Percentiles rank a stretch among this genome's conserved stretches.
phyloP scores from a whole-genome alignment of 106 monocot genomes.

The Xerophyta viscosa region DNA sequence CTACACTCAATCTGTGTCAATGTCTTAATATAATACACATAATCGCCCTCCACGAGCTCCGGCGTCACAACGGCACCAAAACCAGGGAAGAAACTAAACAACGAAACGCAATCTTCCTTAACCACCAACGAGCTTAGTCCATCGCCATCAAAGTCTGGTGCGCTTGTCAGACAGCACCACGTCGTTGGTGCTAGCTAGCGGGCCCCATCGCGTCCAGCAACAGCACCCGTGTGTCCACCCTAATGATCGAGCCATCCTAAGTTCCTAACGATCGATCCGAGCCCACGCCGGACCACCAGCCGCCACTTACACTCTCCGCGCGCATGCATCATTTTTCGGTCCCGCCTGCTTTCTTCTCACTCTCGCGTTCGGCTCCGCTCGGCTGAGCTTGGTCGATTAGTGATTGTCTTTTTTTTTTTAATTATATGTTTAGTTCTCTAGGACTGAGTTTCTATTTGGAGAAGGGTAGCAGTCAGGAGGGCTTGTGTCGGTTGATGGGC shows the following conservation, averaged over 20 bases:
- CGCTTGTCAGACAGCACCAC: too few species aligned
- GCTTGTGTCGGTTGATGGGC: constrained; percentile 33
- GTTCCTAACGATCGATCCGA: constrained; percentile 56
- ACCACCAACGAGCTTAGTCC: not conserved
- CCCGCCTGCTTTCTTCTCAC: constrained; percentile 1
- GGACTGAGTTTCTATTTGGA: constrained; percentile 28
- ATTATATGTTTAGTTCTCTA: not conserved
- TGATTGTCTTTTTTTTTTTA: too few species aligned
- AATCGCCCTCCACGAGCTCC: not conserved
- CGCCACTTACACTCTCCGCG: constrained; percentile 30
- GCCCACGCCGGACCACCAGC: constrained; percentile 68
- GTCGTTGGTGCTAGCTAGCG: too few species aligned
- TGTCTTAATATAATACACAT: not conserved
- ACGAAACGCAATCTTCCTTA: not conserved
- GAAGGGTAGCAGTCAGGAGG: constrained; percentile 34
- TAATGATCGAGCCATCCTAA: constrained; percentile 45
- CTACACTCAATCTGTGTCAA: too few species aligned
- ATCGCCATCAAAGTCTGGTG: too few species aligned
- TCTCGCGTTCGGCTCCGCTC: not conserved
- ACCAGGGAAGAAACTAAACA: not conserved
- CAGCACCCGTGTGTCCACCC: not conserved
- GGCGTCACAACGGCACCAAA: constrained; percentile 2
- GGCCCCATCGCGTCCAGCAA: constrained; percentile 4
- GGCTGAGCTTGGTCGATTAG: not conserved
- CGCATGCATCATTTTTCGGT: constrained; percentile 9